Percentiles rank a stretch among this genome's conserved stretches.
Evolutionary conservation across 1,284 basidiomycete species (phyloP).

Genomic region (Bondarzewia mesenterica): DNA sequence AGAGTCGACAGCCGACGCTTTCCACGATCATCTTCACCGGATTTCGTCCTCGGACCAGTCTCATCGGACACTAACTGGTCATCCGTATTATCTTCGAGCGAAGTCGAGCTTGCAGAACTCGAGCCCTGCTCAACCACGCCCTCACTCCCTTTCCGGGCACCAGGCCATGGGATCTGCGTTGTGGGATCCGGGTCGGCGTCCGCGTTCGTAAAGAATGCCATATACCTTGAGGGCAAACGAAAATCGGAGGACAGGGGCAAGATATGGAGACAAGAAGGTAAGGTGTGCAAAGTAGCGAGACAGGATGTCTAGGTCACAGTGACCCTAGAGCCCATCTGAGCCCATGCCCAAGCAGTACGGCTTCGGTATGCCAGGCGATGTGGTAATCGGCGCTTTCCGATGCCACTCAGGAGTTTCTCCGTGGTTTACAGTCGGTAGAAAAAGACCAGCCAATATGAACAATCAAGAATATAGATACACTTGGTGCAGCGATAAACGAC

Average conservation of each 20-base stretch:
- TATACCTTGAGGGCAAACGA: constrained; percentile 12
- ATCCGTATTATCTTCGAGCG: constrained; percentile 1
- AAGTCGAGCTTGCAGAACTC: background rate
- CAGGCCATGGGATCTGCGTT: constrained; percentile 68
- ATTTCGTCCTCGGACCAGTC: background rate
- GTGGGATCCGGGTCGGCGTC: constrained; percentile 64
- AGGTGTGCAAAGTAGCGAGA: background rate
- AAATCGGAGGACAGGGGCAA: background rate
- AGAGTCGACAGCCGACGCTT: constrained; percentile 48
- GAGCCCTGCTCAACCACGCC: background rate
- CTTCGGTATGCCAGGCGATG: background rate
- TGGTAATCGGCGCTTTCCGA: constrained; percentile 2
- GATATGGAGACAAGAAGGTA: constrained; percentile 6
- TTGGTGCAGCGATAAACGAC: background rate
- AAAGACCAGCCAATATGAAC: too few relatives aligned
- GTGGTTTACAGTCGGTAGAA: too few relatives aligned
- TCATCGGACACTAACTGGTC: background rate
- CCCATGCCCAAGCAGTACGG: background rate
- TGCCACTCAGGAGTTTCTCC: background rate
- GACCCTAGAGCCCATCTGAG: background rate
- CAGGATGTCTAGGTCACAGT: background rate
- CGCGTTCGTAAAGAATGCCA: constrained; percentile 47
- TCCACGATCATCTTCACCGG: constrained; percentile 8
- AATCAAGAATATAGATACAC: background rate
- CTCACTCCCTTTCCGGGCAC: constrained; percentile 21